Percentiles rank a stretch among this genome's conserved stretches.
Evolutionary conservation across 257 asterid genomes (phyloP).

Genomic region (Buddleja alternifolia): DNA sequence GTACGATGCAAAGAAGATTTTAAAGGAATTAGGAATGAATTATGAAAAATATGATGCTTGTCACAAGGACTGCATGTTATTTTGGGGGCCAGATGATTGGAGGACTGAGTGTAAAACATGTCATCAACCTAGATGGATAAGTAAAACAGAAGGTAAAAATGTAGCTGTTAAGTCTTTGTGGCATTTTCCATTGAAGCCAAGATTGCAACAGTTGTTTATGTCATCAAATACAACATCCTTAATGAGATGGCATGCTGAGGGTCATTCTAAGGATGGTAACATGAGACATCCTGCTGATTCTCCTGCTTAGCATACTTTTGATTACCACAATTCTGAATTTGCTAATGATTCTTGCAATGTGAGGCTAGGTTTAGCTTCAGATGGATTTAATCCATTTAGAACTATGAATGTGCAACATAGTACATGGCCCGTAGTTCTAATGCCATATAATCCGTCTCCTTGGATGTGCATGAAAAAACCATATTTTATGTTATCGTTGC

Average conservation of each 20-base stretch:
- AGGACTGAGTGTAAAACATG: no score
- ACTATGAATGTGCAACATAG: slow-evolving; percentile 17
- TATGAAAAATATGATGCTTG: no score
- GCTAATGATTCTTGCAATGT: no score
- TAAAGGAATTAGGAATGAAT: no score
- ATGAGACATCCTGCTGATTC: slow-evolving; percentile 18
- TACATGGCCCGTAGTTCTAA: slow-evolving; percentile 24
- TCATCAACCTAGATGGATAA: no score
- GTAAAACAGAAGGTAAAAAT: neutral
- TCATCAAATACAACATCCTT: neutral
- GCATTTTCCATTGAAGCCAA: no score
- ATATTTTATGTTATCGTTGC: neutral
- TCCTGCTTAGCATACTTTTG: slow-evolving; percentile 13
- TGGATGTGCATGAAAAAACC: slow-evolving; percentile 24
- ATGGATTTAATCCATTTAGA: slow-evolving; percentile 28
- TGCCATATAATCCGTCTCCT: slow-evolving; percentile 19
- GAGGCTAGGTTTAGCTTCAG: no score
- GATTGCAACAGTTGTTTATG: neutral
- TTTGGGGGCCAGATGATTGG: no score
- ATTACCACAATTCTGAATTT: neutral
- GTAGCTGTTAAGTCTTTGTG: neutral
- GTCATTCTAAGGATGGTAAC: slow-evolving; percentile 3
- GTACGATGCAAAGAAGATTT: no score
- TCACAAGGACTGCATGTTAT: no score
- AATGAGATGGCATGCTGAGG: slow-evolving; percentile 15